A percentile compares a stretch with the other conserved stretches of the same genome.
Conservation (phyloP, 1,284 basidiomycete genomes). For the Microbotryum scabiosae region DNA sequence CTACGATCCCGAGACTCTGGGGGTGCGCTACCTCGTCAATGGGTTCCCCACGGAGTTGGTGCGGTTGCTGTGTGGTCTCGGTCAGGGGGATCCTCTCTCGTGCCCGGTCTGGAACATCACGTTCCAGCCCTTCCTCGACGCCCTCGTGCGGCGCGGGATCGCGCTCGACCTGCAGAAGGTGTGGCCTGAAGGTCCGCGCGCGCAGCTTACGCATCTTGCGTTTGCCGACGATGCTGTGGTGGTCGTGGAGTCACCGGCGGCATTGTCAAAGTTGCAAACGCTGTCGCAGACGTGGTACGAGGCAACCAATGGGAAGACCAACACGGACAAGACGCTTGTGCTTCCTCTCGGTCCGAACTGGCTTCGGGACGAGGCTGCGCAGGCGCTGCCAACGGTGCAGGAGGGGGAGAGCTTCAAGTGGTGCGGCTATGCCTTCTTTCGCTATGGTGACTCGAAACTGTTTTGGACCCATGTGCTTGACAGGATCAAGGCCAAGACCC, state of each 20-base stretch:
- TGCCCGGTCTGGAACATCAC: conserved; percentile 2
- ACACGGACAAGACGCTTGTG: too few species aligned
- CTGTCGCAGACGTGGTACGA: neutral
- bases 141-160: neutral
- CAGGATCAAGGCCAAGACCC: neutral
- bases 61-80: neutral
- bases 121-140: conserved; percentile 9
- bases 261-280: neutral
- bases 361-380: too few species aligned
- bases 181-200: neutral
- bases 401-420: neutral
- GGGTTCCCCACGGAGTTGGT: neutral
- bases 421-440: neutral
- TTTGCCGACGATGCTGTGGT: conserved; percentile 5
- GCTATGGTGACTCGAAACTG: neutral
- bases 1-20: neutral
- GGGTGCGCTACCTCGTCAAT: conserved; percentile 5
- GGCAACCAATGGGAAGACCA: neutral
- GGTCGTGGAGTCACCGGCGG: neutral
- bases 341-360: too few species aligned
- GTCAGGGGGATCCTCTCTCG: conserved; percentile 4
- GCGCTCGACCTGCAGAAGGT: too few species aligned
- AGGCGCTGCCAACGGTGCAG: neutral
- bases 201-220: neutral
- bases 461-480: neutral